Evolutionary conservation across 2,329 filamentous ascomycete species (phyloP).

Genomic region (Claviceps sp.): DNA sequence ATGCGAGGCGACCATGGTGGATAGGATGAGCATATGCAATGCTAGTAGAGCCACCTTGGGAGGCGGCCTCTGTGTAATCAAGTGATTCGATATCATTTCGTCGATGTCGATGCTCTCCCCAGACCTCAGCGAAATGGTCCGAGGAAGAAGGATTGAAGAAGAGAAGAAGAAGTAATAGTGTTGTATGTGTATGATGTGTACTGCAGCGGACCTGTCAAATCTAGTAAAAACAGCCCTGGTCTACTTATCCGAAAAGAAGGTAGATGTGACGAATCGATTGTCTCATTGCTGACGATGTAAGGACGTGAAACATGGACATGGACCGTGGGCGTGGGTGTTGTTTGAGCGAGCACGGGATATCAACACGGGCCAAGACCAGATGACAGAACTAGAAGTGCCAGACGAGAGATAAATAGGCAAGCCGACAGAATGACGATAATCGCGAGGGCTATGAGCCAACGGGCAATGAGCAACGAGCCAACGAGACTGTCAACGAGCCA

Average conservation of each 20-base stretch:
- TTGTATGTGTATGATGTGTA: background rate
- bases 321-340: background rate
- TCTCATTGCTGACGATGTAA: background rate
- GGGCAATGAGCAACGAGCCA: background rate
- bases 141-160: background rate
- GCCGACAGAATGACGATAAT: background rate
- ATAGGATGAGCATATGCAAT: slow-evolving; percentile 19
- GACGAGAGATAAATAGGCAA: background rate
- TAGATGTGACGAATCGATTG: background rate
- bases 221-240: background rate
- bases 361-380: background rate
- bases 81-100: slow-evolving; percentile 15
- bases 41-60: slow-evolving; percentile 21
- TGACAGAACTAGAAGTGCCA: too few relatives aligned
- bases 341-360: background rate
- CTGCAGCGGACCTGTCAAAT: background rate
- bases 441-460: background rate
- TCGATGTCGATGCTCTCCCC: slow-evolving; percentile 3
- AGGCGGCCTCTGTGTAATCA: slow-evolving; percentile 22
- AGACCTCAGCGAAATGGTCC: background rate
- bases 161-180: background rate
- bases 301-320: background rate
- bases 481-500: too few relatives aligned
- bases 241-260: slow-evolving; percentile 2
- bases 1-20: slow-evolving; percentile 21